Evolutionary conservation across 805 yeast genomes (phyloP).

Genomic region (Yarrowia sp.): DNA sequence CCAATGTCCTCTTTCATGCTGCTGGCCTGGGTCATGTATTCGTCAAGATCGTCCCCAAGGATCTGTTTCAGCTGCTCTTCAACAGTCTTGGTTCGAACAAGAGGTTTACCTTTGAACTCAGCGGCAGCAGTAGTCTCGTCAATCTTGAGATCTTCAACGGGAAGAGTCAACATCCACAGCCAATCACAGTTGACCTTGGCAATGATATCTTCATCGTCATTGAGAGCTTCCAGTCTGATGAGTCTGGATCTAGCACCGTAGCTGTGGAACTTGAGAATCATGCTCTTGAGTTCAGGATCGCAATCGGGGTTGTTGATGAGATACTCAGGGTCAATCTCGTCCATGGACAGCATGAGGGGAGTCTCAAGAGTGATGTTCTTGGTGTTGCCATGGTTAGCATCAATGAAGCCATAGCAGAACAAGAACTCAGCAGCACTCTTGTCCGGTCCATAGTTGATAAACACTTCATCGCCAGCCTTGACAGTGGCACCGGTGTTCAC

Average conservation of each 20-base stretch:
- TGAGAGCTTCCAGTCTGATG: conserved; percentile 18
- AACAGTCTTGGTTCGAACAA: conserved; percentile 16
- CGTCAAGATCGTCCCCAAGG: conserved; percentile 21
- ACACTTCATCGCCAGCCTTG: conserved; percentile 46
- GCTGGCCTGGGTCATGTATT: conserved; percentile 33
- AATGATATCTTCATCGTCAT: conserved; percentile 11
- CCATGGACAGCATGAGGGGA: conserved; percentile 10
- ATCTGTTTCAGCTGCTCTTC: conserved; percentile 11
- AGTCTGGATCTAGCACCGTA: conserved; percentile 20
- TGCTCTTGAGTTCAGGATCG: conserved; percentile 30
- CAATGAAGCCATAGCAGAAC: conserved; percentile 53
- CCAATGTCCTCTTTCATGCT: conserved; percentile 37
- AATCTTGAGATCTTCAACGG: conserved; percentile 23
- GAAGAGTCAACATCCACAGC: conserved; percentile 37
- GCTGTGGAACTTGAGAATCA: conserved; percentile 38
- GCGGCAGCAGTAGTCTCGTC: conserved; percentile 30
- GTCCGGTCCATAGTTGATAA: conserved; percentile 51
- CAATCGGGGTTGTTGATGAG: conserved; percentile 13
- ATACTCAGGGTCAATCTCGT: conserved; percentile 23
- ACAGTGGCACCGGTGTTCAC: conserved; percentile 8
- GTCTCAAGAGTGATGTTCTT: conserved; percentile 12
- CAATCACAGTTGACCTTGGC: conserved; percentile 38
- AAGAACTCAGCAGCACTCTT: conserved; percentile 51
- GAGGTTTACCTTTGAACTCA: conserved; percentile 5
- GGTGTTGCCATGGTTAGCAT: conserved; percentile 13